A percentile compares a stretch with the other conserved stretches of the same genome.
phyloP scores from a whole-genome alignment of 1,284 basidiomycete species.

The Ceratobasidium sp. region DNA sequence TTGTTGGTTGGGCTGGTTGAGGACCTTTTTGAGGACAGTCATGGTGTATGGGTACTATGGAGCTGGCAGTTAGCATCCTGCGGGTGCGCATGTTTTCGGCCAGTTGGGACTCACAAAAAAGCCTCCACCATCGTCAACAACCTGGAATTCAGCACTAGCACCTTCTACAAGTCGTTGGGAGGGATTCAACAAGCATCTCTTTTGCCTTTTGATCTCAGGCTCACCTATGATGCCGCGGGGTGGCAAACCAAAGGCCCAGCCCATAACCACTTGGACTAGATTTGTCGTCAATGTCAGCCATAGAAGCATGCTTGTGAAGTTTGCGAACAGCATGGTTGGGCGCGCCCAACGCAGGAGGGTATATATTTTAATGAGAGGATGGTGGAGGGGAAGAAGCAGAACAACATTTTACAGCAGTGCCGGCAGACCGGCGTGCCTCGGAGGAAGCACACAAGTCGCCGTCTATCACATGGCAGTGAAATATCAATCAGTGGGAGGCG shows the following conservation, averaged over 20 bases:
- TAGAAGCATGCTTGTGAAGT: neutral
- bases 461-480: no score
- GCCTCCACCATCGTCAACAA: slow-evolving; percentile 23
- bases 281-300: neutral
- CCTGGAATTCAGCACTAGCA: slow-evolving; percentile 8
- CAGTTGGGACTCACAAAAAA: slow-evolving; percentile 5
- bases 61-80: neutral
- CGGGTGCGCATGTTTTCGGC: neutral
- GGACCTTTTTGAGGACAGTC: slow-evolving; percentile 31
- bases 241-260: slow-evolving; percentile 3
- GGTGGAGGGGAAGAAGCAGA: no score
- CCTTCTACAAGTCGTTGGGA: slow-evolving; percentile 3
- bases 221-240: neutral
- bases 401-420: no score
- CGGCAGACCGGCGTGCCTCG: no score
- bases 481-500: no score
- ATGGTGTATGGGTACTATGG: slow-evolving; percentile 30
- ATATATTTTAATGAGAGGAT: neutral
- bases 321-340: neutral
- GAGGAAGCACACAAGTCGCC: no score
- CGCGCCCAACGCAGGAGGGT: neutral
- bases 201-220: neutral
- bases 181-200: neutral
- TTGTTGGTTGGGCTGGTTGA: neutral
- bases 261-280: neutral